Evolutionary conservation across 805 yeast species (phyloP), one percentile per base, ranked within the genome.

Genomic region (Soucietia sequanensis): DNA sequence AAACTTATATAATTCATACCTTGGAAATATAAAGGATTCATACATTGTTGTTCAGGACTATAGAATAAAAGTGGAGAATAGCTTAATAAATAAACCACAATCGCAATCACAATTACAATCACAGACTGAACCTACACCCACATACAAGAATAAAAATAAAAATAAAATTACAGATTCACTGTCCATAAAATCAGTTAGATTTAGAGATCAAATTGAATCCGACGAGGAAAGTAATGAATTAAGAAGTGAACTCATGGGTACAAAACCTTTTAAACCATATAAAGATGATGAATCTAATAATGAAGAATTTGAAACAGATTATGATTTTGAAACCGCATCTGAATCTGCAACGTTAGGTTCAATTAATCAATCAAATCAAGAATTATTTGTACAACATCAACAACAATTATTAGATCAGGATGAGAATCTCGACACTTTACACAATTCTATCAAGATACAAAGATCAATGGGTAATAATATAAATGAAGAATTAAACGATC

Each of bases 361-460:
- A 5, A 21, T 29, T 11, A 47, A 50, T 24, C 46, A 46, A 17
- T 46, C 60, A 22, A 65, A 65, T 43, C 70, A 60, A 26, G 70
- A 63, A 41, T 33, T 68, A 31, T 68, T 62, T 52, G 70, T 71
- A 6, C 60, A 52, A 38, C 72, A 68, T 42, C 71, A 66, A 38
- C 73, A 68, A 44, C 60, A 55, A 29, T 31, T 68, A 12, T 40
- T 66, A 25, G 54, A 52, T 26, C 74, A 68, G 44, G 72, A 68
- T 43, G 47, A 57, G 18, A 52, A 54, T 37, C 50, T 68, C 35
- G 68, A 59, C 29, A 29, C 36, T 8, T 47, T 68, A 19, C 71
- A 65, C 39, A 43, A 48, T 16, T 58, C 65, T 10, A 58, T 68
- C 6, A 48, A 48, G 20, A 44, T 50, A 17, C 74, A 68, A 47